phyloP scores from a whole-genome alignment of 441 rosid genomes.

The Populus hybrid region DNA sequence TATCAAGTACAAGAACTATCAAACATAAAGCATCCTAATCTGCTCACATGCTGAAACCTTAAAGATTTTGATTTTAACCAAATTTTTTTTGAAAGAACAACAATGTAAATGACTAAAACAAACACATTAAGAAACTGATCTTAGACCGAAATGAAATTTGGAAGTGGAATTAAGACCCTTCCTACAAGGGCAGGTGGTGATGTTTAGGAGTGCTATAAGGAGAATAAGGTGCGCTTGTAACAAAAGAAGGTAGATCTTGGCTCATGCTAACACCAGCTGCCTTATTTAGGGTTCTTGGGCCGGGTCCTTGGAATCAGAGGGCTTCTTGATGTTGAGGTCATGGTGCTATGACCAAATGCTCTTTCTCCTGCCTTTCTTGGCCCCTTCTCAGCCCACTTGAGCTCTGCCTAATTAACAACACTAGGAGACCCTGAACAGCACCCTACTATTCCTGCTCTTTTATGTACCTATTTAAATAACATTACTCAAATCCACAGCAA shows the following conservation, averaged over 20 bases:
- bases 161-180: not conserved
- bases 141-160: no score
- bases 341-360: constrained; percentile 20
- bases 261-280: constrained; percentile 11
- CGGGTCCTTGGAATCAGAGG: constrained; percentile 19
- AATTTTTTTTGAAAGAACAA: no score
- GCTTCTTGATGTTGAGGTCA: constrained; percentile 34
- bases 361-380: constrained; percentile 41
- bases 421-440: constrained; percentile 42
- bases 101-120: no score
- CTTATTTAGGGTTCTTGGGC: constrained; percentile 18
- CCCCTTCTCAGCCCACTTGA: constrained; percentile 71
- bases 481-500: no score
- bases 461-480: constrained; percentile 43
- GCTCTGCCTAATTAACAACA: constrained; percentile 49
- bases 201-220: constrained; percentile 29
- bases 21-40: not conserved
- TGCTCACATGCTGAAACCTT: no score
- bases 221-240: constrained; percentile 31
- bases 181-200: constrained; percentile 21
- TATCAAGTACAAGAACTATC: not conserved
- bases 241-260: constrained; percentile 38
- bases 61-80: no score
- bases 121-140: no score
- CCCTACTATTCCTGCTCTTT: constrained; percentile 46